Evolutionary conservation across 2,329 filamentous ascomycete species (phyloP).

Genomic region (Exophiala spinifera): DNA sequence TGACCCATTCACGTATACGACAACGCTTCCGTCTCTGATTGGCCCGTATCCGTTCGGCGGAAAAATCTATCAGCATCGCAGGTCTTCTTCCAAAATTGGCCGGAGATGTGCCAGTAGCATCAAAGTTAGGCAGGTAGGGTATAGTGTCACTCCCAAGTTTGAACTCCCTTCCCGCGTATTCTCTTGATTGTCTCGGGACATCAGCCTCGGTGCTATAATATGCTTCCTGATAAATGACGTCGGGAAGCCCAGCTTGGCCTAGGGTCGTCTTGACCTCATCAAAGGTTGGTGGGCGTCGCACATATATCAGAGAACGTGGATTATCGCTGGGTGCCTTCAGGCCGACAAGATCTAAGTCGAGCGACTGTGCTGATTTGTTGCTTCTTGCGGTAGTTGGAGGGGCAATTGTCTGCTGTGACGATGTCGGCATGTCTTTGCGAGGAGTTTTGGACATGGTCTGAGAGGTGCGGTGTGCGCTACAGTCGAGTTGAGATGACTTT

Average conservation of each 20-base stretch:
- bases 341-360: background rate
- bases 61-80: slow-evolving; percentile 49
- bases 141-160: slow-evolving; percentile 70
- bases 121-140: slow-evolving; percentile 77
- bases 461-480: slow-evolving; percentile 9
- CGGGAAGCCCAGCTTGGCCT: slow-evolving; percentile 54
- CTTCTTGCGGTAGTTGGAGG: slow-evolving; percentile 7
- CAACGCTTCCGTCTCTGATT: slow-evolving; percentile 56
- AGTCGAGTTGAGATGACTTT: slow-evolving; percentile 33
- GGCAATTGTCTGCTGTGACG: slow-evolving; percentile 11
- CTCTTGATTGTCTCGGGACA: slow-evolving; percentile 70
- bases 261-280: slow-evolving; percentile 55
- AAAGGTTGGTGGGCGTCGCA: slow-evolving; percentile 25
- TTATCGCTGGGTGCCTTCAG: background rate
- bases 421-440: background rate
- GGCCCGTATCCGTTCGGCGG: slow-evolving; percentile 51
- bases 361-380: background rate
- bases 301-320: slow-evolving; percentile 20
- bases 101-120: slow-evolving; percentile 57
- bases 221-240: slow-evolving; percentile 77
- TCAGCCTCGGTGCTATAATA: slow-evolving; percentile 83
- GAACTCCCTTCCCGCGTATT: slow-evolving; percentile 88
- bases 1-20: slow-evolving; percentile 70
- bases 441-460: slow-evolving; percentile 5
- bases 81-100: slow-evolving; percentile 56